Conservation (phyloP, 495 filamentous ascomycete species). For the Antarctomyces pellizariae region DNA sequence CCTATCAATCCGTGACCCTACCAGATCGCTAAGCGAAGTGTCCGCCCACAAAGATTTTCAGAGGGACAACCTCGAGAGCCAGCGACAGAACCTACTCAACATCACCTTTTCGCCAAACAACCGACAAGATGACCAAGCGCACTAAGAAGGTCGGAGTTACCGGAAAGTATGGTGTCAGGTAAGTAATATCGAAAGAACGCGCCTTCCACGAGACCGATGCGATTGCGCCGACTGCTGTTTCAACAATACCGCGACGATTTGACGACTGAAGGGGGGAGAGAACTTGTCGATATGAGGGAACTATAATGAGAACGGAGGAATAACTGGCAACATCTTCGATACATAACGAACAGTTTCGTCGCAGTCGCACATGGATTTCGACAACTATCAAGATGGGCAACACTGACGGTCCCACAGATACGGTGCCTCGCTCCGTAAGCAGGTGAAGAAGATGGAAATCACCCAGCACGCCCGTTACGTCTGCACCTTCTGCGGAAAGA, state of each 20-base stretch:
- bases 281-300: too few relatives aligned
- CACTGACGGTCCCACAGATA: slow-evolving; percentile 46
- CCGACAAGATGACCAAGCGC: slow-evolving; percentile 77
- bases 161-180: slow-evolving; percentile 37
- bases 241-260: not conserved
- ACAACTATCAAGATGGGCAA: too few relatives aligned
- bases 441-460: slow-evolving; percentile 99
- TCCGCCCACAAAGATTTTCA: too few relatives aligned
- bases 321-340: too few relatives aligned
- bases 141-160: slow-evolving; percentile 91
- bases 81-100: too few relatives aligned
- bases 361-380: too few relatives aligned
- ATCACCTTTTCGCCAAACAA: slow-evolving; percentile 13
- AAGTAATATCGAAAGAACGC: slow-evolving; percentile 11
- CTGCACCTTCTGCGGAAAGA: slow-evolving; percentile 88
- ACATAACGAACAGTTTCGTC: too few relatives aligned
- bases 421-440: slow-evolving; percentile 98
- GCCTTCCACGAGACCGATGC: not conserved
- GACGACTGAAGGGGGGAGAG: slow-evolving; percentile 2
- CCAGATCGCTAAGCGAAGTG: too few relatives aligned
- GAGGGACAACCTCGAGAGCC: too few relatives aligned
- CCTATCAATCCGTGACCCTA: too few relatives aligned
- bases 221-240: not conserved
- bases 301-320: too few relatives aligned
- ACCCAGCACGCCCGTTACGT: slow-evolving; percentile 86